Base-by-base conservation (phyloP, 768 basidiomycete species). In the Suillus discolor region DNA sequence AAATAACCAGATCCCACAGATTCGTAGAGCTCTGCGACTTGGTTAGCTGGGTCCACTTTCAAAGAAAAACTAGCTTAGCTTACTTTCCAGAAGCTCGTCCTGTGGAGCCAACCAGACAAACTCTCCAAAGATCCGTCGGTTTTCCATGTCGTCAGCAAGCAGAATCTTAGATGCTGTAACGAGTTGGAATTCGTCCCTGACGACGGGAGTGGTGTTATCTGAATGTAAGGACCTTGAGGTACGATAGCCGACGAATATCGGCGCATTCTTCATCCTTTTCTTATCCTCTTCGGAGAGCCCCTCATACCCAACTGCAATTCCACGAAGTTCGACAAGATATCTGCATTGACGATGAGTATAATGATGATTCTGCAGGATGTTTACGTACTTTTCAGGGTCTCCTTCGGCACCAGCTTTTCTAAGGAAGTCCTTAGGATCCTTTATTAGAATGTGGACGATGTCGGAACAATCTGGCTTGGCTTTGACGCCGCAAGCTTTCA, bases 81-180 rank as follows among this genome's bases (percentile, higher is more conserved):
- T 66, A 91, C 88, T 86, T 87, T 97, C 96, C 6, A 97, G 82
- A 4, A 92, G 82, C 70, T 96, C 93, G 75, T 97, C 95, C 74
- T 96, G 91, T 1, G 92, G 90, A 7, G 90, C 91, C 16, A 83
- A 84, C 69, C 87, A 92, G 7, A 96, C 77, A 5, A 82, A 81
- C 45, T 88, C 86, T 11, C 88, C 89, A 72, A 96, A 96, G 20
- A 88, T 80, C 65, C 90, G 87, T 69, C 88, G 85, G 11, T 88
- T 80, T 54, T 91, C 89, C 16, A 87, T 87, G 72, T 96, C 93
- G 73, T 98, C 94, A 15, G 91, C 89, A 60, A 96, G 83, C 39
- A 92, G 85, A 15, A 94, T 85, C 71, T 91, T 82, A 63, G 81
- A 80, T 1, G 93, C 85, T 62, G 76, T 78, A 68, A 87, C 83